These are phyloP conservation scores for Saposhnikovia divaricata DNA, from an alignment of 129 eudicot genomes.

Conservation along the genomic window DNA sequence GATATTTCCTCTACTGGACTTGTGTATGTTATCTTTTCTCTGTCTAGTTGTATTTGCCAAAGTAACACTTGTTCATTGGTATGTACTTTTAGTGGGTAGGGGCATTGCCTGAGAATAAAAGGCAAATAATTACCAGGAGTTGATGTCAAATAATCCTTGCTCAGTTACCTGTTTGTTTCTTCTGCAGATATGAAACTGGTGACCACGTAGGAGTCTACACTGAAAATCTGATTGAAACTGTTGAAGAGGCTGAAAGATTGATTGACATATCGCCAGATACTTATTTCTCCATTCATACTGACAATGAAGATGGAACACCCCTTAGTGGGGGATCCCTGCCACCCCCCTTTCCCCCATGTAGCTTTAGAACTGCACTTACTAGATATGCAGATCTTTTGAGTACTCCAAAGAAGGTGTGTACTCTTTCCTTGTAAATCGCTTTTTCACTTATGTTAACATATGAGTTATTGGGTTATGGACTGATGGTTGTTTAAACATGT, in stretches of 20 bases:
- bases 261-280: slow-evolving; percentile 50
- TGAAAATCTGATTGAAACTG: slow-evolving; percentile 63
- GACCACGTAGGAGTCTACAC: slow-evolving; percentile 78
- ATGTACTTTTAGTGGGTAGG: background rate
- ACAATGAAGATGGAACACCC: slow-evolving; percentile 62
- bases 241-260: slow-evolving; percentile 64
- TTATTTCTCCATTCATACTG: slow-evolving; percentile 53
- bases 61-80: background rate
- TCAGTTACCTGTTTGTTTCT: background rate
- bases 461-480: background rate
- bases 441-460: background rate
- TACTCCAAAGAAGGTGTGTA: slow-evolving; percentile 65
- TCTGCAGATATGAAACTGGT: slow-evolving; percentile 70
- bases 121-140: background rate
- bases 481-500: background rate
- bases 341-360: slow-evolving; percentile 84
- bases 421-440: background rate
- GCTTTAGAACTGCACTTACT: slow-evolving; percentile 53
- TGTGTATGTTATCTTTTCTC: slow-evolving; percentile 31
- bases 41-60: background rate
- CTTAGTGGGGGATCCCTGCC: slow-evolving; percentile 57
- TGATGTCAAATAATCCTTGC: background rate
- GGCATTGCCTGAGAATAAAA: background rate
- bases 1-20: slow-evolving; percentile 63
- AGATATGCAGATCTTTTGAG: slow-evolving; percentile 62